Evolutionary conservation across 768 basidiomycete genomes (phyloP).

Genomic region (Stropharia rugosoannulata): DNA sequence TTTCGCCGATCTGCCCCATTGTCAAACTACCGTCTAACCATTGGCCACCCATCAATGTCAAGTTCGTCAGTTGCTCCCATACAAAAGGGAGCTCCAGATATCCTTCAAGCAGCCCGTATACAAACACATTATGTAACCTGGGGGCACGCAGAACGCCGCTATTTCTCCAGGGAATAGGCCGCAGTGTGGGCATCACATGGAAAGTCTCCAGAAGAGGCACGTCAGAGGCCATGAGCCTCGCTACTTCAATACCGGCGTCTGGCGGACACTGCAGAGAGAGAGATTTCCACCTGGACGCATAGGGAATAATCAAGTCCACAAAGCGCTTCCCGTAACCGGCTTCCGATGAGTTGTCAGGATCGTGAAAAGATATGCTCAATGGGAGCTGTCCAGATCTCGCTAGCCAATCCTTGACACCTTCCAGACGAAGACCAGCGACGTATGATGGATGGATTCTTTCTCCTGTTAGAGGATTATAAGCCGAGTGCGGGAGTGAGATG

Average conservation of each 20-base stretch:
- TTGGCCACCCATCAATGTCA: background rate
- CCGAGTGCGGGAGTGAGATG: background rate
- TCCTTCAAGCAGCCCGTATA: background rate
- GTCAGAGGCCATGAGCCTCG: background rate
- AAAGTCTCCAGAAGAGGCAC: background rate
- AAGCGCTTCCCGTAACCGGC: background rate
- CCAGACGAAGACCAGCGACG: background rate
- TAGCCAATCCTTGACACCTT: background rate
- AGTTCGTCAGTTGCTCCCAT: background rate
- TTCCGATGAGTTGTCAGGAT: background rate
- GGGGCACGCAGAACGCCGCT: background rate
- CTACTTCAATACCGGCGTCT: background rate
- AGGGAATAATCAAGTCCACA: background rate
- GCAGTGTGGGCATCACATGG: background rate
- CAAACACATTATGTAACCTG: background rate
- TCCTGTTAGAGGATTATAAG: constrained; percentile 9
- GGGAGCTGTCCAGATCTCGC: background rate
- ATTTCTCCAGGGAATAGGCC: background rate
- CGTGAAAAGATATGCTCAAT: background rate
- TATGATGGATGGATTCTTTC: background rate
- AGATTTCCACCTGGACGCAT: background rate
- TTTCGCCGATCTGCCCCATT: background rate
- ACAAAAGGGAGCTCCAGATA: background rate
- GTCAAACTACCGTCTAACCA: background rate
- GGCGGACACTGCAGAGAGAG: background rate